These are phyloP conservation scores for Hanseniaspora valbyensis DNA, from an alignment of 805 yeast species.

Conservation along the genomic window DNA sequence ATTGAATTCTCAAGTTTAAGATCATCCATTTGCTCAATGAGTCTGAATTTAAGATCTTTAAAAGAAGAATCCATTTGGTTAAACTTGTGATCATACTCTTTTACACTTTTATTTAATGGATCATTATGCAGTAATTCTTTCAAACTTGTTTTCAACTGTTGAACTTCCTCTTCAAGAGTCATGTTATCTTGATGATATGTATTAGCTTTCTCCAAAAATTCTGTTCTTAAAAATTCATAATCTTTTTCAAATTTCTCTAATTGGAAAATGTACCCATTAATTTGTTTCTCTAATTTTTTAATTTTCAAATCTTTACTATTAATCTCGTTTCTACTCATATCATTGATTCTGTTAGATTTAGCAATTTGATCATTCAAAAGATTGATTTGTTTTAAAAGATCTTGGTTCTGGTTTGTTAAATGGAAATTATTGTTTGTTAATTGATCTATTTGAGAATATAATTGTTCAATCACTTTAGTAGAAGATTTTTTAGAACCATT, in stretches of 20 bases:
- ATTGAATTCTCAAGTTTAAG: slow-evolving; percentile 8
- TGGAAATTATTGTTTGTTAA: slow-evolving; percentile 34
- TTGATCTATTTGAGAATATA: slow-evolving; percentile 42
- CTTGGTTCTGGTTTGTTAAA: slow-evolving; percentile 33
- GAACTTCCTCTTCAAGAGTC: not conserved
- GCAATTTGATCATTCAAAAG: slow-evolving; percentile 9
- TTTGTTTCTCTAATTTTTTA: slow-evolving; percentile 8
- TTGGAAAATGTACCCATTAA: not conserved
- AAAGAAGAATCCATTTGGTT: slow-evolving; percentile 6
- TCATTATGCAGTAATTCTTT: not conserved
- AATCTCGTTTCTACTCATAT: slow-evolving; percentile 10
- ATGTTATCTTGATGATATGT: not conserved
- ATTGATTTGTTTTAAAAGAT: slow-evolving; percentile 31
- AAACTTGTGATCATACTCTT: slow-evolving; percentile 1
- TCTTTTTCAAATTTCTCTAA: slow-evolving; percentile 10
- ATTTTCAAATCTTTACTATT: slow-evolving; percentile 12
- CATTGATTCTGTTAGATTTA: slow-evolving; percentile 2
- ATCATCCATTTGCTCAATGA: slow-evolving; percentile 5
- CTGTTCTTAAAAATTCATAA: slow-evolving; percentile 11
- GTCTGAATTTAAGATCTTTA: not conserved
- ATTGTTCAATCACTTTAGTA: slow-evolving; percentile 33
- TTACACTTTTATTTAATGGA: not conserved
- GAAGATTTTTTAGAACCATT: no score
- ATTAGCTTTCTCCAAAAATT: not conserved
- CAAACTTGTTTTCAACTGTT: not conserved